Evolutionary conservation across 345 rosid genomes (phyloP).

Genomic region (Melaleuca quinquenervia): DNA sequence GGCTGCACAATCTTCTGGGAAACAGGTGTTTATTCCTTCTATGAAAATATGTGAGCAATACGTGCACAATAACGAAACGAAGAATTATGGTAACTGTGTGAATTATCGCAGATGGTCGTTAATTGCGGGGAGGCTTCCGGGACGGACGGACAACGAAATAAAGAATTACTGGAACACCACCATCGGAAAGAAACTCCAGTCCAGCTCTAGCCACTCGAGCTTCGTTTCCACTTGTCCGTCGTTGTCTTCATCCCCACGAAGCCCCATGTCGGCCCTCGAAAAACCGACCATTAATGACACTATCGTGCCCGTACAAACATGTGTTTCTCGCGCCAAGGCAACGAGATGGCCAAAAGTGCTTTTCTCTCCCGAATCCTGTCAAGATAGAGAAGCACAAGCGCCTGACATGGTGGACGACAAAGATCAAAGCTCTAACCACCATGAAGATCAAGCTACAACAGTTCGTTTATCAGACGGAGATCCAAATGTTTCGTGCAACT

Average conservation of each 20-base stretch:
- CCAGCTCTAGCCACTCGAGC: neutral
- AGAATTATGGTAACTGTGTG: neutral
- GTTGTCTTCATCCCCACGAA: neutral
- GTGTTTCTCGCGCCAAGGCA: neutral
- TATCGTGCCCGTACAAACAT: neutral
- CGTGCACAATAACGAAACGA: neutral
- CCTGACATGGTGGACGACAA: neutral
- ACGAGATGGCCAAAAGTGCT: neutral
- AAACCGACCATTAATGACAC: neutral
- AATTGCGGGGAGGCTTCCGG: conserved; percentile 12
- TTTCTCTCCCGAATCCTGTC: neutral
- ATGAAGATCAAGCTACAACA: neutral
- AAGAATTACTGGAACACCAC: conserved; percentile 12
- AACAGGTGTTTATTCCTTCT: conserved; percentile 19
- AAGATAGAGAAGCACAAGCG: neutral
- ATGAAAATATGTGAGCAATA: neutral
- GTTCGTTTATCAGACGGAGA: neutral
- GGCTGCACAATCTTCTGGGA: conserved; percentile 26
- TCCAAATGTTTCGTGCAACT: neutral
- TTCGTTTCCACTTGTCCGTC: neutral
- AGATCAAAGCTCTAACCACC: neutral
- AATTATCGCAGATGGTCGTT: conserved; percentile 3
- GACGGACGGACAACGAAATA: conserved; percentile 13
- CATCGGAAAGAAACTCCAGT: neutral
- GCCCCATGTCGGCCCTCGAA: neutral